phyloP scores from a whole-genome alignment of 2,329 filamentous ascomycete genomes.

The Metarhizium album region DNA sequence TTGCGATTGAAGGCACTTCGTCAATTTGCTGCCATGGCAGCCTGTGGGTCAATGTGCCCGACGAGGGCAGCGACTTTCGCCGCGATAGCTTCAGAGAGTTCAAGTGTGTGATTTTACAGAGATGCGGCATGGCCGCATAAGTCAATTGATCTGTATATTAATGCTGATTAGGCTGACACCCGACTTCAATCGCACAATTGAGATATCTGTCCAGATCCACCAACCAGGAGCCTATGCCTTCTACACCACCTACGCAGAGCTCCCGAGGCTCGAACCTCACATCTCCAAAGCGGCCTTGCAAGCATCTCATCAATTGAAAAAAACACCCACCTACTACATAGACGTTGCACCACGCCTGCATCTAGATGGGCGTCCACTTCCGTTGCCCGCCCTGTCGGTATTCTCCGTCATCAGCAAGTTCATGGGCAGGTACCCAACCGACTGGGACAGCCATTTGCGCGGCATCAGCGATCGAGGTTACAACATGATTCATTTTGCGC shows the following conservation, averaged over 20 bases:
- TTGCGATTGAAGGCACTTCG: slow-evolving; percentile 87
- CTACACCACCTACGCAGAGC: slow-evolving; percentile 82
- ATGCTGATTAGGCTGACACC: slow-evolving; percentile 56
- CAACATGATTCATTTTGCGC: slow-evolving; percentile 99
- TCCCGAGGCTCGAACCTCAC: slow-evolving; percentile 51
- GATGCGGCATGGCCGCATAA: slow-evolving; percentile 3
- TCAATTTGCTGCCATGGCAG: slow-evolving; percentile 92
- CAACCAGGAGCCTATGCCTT: slow-evolving; percentile 83
- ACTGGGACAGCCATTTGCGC: slow-evolving; percentile 82
- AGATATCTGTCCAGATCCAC: slow-evolving; percentile 80
- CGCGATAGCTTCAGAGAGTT: slow-evolving; percentile 76
- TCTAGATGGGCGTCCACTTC: slow-evolving; percentile 63
- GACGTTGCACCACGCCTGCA: slow-evolving; percentile 78
- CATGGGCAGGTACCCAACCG: slow-evolving; percentile 82
- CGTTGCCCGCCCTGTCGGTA: slow-evolving; percentile 77
- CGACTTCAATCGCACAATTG: slow-evolving; percentile 83
- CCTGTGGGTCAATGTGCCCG: slow-evolving; percentile 92
- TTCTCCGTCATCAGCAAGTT: slow-evolving; percentile 97
- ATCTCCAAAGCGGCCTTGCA: slow-evolving; percentile 13
- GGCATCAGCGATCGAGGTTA: slow-evolving; percentile 88
- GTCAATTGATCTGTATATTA: neutral
- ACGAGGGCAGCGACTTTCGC: slow-evolving; percentile 62
- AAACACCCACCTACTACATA: slow-evolving; percentile 78
- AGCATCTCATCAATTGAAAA: slow-evolving; percentile 40
- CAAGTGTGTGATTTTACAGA: slow-evolving; percentile 52